Evolutionary conservation across 1,284 basidiomycete species (phyloP), one percentile per base, ranked within the genome.

Genomic region (Pseudozyma thailandica): DNA sequence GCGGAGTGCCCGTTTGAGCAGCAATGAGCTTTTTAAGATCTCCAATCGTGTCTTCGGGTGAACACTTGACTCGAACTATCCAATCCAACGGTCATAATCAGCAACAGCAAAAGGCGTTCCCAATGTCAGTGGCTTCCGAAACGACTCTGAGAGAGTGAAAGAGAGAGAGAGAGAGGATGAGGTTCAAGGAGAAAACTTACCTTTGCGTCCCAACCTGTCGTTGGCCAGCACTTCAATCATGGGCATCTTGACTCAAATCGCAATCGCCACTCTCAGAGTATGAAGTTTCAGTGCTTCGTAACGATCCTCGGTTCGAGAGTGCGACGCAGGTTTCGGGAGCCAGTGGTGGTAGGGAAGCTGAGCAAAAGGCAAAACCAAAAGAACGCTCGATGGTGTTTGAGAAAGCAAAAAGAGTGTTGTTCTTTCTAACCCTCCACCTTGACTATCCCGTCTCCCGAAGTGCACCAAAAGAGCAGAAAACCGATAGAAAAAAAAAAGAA

Each of bases 21-120:
- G 91, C 94, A 73, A 98, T 97, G 59, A 98, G 89, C 84, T 92
- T 92, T 87, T 98, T 98, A 62, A 98, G 86, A 83, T 97, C 94
- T 28, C 94, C 94, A 25, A 98, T 92, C 0, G 95, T 98, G 83
- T 98, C 95, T 15, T 97, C 91, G 5, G 93, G 89, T 77, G 57
- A 72, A 58, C 78, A 80, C 51, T 82, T 82, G 42, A 82, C 80
- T 12, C 79, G 61, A 9, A 82, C 80, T 82, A 31, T 20, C 20
- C 20, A 1, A 16, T 27, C 23, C 21, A 50, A 33, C n/a, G n/a
- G n/a, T n/a, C n/a, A n/a, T n/a, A n/a, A n/a, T n/a, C n/a, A n/a
- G n/a, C n/a, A n/a, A n/a, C n/a, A n/a, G n/a, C n/a, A n/a, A n/a
- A n/a, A n/a, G n/a, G n/a, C n/a, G n/a, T n/a, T n/a, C n/a, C n/a